Base-by-base conservation (phyloP, 2,329 filamentous ascomycete species). In the Helotiales sp. region DNA sequence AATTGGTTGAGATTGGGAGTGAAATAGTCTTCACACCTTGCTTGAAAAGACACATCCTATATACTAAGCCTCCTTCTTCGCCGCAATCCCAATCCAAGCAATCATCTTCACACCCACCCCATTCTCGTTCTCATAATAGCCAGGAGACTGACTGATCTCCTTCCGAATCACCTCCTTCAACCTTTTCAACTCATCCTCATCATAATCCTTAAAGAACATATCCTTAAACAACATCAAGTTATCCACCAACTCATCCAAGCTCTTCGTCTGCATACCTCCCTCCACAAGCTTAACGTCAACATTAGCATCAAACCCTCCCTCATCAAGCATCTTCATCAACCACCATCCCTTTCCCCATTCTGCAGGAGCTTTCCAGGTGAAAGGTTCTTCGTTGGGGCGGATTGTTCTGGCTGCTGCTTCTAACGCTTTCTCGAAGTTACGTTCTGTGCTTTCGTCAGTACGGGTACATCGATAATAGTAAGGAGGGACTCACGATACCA, bases 171-270 rank as follows among this genome's bases (percentile, higher is more conserved):
- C 24, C 5, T 17, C 22, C 25, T 38, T 47, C 31, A 33, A 40
- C 10, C 15, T 31, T 19, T 36, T 40, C 15, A 60, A 25, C 33
- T 60, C 60, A 17, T 57, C 48, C 12, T 57, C 52, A 29, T 33
- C 53, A 30, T 54, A 60, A 7, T 27, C 47, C 24, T 29, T 38
- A 17, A 59, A 60, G 29, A 59, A 53, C 60, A 59, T 57, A n/a
- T 44, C 46, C 15, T 52, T 55, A 19, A 55, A 51, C 24, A 55
- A 46, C 54, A 59, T 59, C 51, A 62, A 51, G 17, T 60, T 62
- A 12, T 54, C 57, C 10, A 54, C 52, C 51, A 62, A 34, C 19
- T 57, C 57, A 7, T 57, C 50, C 31, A 58, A 15, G 33, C 46
- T 55, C 7, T 12, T 24, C 10, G 60, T 52, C 19, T 42, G 46